Base-by-base conservation (phyloP, 1,284 basidiomycete species). In the Trichosporon ovoides region DNA sequence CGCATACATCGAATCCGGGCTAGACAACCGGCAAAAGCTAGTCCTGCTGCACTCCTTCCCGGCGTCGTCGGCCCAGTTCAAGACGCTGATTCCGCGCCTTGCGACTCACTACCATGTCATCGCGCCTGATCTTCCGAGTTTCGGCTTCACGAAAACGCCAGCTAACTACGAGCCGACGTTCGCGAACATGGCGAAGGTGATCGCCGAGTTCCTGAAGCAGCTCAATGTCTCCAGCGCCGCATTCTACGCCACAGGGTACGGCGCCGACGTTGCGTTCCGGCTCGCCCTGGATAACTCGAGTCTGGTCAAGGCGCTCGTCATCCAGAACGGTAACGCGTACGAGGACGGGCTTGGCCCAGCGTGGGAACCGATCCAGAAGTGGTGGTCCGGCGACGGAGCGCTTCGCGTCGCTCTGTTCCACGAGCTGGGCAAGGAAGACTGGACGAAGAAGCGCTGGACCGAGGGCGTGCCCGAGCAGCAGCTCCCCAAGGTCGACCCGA, bases 11-110 rank as follows among this genome's bases (percentile, higher is more conserved):
- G 71, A 78, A 55, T 77, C 81, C 0, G 79, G 79, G 6, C 56
- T 60, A 1, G 22, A 62, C 2, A 58, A 67, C 6, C 68, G 68
- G 2, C 78, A 80, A 2, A 73, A 74, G 10, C 52, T 82, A 22
- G 66, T 83, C 18, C 77, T 82, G 0, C 73, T 82, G 5, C 82
- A 83, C 64, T 81, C 81, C 19, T 81, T 79, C 68, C 81, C 82
- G 0, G 61, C 80, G 2, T 81, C 80, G 0, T 81, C 80, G 7
- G 76, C 76, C 67, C 81, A 82, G 60, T 83, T 77, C 66, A 78
- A 81, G 14, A 73, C 80, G 64, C 76, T 83, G 52, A 80, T 83
- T 57, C 76, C 78, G 0, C 68, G 68, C 24, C 75, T 83, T 7
- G 74, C 79, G 0, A 51, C 65, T 38, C 73, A 77, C 48, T 81